These are phyloP conservation scores for Candida maris DNA, from an alignment of 805 yeast genomes.

Conservation along the genomic window DNA sequence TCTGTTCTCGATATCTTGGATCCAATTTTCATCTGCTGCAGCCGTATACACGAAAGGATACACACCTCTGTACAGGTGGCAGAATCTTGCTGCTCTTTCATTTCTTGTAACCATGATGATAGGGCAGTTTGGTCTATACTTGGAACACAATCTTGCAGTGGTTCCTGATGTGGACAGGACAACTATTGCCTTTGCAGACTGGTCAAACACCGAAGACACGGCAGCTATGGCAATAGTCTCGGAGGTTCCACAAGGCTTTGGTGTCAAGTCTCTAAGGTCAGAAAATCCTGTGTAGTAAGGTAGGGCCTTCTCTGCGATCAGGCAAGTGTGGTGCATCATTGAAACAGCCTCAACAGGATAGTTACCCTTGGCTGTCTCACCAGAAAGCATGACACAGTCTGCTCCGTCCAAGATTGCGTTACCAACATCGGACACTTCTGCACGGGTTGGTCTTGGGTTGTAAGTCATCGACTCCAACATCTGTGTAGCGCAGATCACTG, in stretches of 20 bases:
- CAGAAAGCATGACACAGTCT: slow-evolving; percentile 99
- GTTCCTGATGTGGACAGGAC: slow-evolving; percentile 93
- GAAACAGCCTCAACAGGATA: slow-evolving; percentile 97
- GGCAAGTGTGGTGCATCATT: slow-evolving; percentile 97
- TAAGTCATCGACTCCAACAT: slow-evolving; percentile 99
- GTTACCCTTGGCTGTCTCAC: slow-evolving; percentile 99
- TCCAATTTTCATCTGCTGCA: slow-evolving; percentile 77
- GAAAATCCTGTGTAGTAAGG: slow-evolving; percentile 80
- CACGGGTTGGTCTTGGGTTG: slow-evolving; percentile 99
- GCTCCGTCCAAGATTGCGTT: slow-evolving; percentile 99
- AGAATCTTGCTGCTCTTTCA: slow-evolving; percentile 86
- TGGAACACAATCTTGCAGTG: slow-evolving; percentile 93
- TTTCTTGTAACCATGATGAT: slow-evolving; percentile 98
- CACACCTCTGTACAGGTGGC: slow-evolving; percentile 97
- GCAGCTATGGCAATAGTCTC: slow-evolving; percentile 98
- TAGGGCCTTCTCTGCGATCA: slow-evolving; percentile 95
- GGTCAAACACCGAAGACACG: slow-evolving; percentile 94
- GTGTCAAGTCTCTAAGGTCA: slow-evolving; percentile 82
- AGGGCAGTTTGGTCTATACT: slow-evolving; percentile 97
- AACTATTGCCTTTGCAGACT: slow-evolving; percentile 93
- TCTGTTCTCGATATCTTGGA: slow-evolving; percentile 93
- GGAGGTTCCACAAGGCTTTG: slow-evolving; percentile 85
- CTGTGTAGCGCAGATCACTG: slow-evolving; percentile 99
- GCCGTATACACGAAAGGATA: slow-evolving; percentile 88
- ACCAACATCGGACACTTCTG: slow-evolving; percentile 99